Evolutionary conservation across 2,329 filamentous ascomycete genomes (phyloP), one percentile per base, ranked within the genome.

Genomic region (Blastomyces silverae): DNA sequence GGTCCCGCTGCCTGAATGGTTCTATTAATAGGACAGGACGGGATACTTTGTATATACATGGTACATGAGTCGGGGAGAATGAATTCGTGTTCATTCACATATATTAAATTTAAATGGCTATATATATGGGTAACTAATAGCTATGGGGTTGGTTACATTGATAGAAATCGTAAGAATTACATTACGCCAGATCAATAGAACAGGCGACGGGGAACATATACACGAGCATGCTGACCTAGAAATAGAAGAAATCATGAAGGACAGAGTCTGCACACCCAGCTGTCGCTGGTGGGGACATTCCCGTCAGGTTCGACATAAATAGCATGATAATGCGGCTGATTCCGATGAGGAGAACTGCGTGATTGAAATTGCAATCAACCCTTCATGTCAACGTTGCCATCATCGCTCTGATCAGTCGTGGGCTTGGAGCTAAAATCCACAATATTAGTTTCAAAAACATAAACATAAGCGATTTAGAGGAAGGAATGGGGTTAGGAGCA

Each of bases 381-480:
- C 25, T 52, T 81, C 72, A 90, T 59, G 87, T 91, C 69, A 90
- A 77, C 62, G 87, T 90, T 63, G 83, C 83, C 76, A 91, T 79
- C 87, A 90, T 89, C 62, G 87, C 87, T 72, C 84, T 85, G 74
- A 91, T 76, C 68, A 89, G 76, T 65, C 79, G 80, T 64, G 88
- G 85, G 67, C 84, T 83, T 60, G 88, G 87, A 72, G 83, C 88
- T 90, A 76, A 64, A 67, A 60, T 39, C 22, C 55, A 67, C 53
- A 66, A 62, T 5, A 55, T 66, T 50, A 65, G 65, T 56, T 22
- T n/a, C 20, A 13, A 55, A 62, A 37, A 31, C 11, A 46, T 56
- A 13, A 28, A 3, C 20, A 22, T 6, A 17, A 39, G 28, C 4
- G 25, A 11, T 39, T 15, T 53, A 34, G 22, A 42, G 31, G 1